Evolutionary conservation across 805 yeast genomes (phyloP), one percentile per base, ranked within the genome.

Genomic region (Helenozyma rhizophorensis): DNA sequence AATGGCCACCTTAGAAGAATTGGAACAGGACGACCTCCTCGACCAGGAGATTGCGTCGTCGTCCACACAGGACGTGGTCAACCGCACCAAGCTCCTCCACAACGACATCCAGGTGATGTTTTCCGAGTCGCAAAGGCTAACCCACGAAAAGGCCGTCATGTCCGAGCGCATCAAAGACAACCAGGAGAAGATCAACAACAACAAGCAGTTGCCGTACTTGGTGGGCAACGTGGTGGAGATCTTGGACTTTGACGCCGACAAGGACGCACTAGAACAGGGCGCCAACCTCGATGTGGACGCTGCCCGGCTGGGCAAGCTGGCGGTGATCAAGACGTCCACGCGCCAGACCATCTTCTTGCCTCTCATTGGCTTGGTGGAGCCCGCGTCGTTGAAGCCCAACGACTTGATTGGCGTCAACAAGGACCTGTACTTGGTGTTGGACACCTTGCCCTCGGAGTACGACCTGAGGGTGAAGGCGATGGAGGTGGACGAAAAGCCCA

Each of bases 401-500:
- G 98, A 93, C 56, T 70, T 93, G 49, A 94, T 93, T 39, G 98
- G 99, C 51, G 98, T 93, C 34, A 93, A 93, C 61, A 93, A 93
- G 64, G 99, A 93, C 58, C 85, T 96, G 6, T 93, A 89, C 56
- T 72, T 93, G 47, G 83, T 93, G 33, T 72, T 93, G 49, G 98
- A 93, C 62, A 88, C 95, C 6, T 70, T 93, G 45, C 98, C 98
- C 9, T 88, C 96, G 2, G 98, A 93, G 62, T 93, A 93, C 56
- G 99, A 93, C 60, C 83, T 95, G 34, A 76, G 98, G 51, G 99
- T 93, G 32, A 93, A 93, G 65, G 97, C 97, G 9, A 86, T 93
- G 99, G 98, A 93, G 61, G 98, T 93, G 32, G 99, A 93, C 58
- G 98, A 93, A 65, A 89, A 90, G 56, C 99, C 99, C 39, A 83